phyloP scores from a whole-genome alignment of 2,329 filamentous ascomycete species.

The Berkeleyomyces rouxiae region DNA sequence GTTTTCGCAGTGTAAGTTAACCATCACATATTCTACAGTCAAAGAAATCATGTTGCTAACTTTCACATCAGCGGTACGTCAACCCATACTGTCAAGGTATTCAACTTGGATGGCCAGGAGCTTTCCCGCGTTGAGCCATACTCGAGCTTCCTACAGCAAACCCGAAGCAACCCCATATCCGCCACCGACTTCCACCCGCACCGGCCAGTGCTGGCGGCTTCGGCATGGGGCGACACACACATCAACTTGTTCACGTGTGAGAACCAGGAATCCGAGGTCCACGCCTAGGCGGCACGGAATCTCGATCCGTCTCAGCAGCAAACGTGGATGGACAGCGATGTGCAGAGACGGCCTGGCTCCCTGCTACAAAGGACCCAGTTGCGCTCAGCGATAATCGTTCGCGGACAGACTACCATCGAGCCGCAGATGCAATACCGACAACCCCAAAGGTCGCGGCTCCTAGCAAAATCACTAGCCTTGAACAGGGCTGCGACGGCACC shows the following conservation, averaged over 20 bases:
- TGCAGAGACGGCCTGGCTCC: not conserved
- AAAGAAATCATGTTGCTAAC: not conserved
- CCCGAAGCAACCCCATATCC: constrained; percentile 65
- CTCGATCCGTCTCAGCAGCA: constrained; percentile 8
- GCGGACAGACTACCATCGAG: not conserved
- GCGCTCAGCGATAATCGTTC: not conserved
- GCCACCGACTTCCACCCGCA: constrained; percentile 92
- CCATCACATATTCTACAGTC: not conserved
- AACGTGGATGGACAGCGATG: not conserved
- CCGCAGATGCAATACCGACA: not conserved
- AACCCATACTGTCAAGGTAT: constrained; percentile 74
- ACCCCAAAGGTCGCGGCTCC: not conserved
- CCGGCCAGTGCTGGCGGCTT: constrained; percentile 75
- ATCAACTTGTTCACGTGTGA: constrained; percentile 75
- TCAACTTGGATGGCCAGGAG: constrained; percentile 68
- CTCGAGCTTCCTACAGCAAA: constrained; percentile 71
- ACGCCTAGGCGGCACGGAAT: constrained; percentile 7
- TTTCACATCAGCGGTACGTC: constrained; percentile 55
- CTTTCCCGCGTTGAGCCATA: constrained; percentile 81
- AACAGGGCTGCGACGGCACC: not conserved
- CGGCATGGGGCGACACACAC: constrained; percentile 72
- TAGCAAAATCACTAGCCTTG: not conserved
- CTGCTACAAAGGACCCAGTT: not conserved
- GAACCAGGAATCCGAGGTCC: constrained; percentile 23
- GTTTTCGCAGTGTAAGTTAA: constrained; percentile 76